Evolutionary conservation across 257 asterid species (phyloP).

Genomic region (Datura wrightii): DNA sequence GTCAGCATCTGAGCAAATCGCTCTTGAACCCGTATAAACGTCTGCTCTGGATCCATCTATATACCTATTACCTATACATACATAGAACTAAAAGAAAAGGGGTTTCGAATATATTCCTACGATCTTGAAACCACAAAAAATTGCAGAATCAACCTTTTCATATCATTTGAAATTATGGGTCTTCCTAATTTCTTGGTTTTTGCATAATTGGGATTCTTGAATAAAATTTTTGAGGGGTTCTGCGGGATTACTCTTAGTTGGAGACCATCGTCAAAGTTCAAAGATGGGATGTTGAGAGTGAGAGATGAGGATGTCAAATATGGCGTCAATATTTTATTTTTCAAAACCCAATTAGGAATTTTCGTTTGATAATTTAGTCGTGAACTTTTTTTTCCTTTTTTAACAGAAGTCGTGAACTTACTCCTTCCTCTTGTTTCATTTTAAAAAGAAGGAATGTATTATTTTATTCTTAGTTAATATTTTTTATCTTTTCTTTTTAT

Average conservation of each 20-base stretch:
- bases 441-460: too few species aligned
- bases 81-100: background rate
- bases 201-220: background rate
- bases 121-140: too few species aligned
- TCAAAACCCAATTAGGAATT: too few species aligned
- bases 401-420: too few species aligned
- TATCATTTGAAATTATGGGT: background rate
- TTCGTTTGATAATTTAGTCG: too few species aligned
- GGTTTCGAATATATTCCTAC: background rate
- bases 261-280: slow-evolving; percentile 28
- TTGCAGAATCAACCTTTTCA: background rate
- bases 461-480: too few species aligned
- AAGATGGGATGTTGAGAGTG: slow-evolving; percentile 16
- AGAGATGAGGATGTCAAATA: background rate
- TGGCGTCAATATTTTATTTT: background rate
- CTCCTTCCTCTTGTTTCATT: too few species aligned
- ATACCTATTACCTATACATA: background rate
- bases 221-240: too few species aligned
- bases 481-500: too few species aligned
- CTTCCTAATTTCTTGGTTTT: background rate
- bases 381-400: too few species aligned
- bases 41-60: slow-evolving; percentile 96
- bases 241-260: background rate
- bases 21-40: slow-evolving; percentile 96
- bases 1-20: slow-evolving; percentile 89